Evolutionary conservation across 805 yeast species (phyloP).

Genomic region (Helenozyma rhizophorensis): DNA sequence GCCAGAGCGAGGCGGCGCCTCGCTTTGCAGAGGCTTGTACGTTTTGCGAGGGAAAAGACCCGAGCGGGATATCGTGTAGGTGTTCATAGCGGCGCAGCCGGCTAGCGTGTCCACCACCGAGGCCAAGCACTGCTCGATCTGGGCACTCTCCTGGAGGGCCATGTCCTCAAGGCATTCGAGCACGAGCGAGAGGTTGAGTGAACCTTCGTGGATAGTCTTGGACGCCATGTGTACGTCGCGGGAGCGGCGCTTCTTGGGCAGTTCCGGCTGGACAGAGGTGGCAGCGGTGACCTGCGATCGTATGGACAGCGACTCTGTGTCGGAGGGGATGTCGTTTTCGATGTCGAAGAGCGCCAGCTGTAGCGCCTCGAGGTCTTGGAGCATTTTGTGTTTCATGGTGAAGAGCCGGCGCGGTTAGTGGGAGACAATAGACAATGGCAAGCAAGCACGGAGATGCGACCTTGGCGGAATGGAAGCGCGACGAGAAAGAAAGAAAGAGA

Average conservation of each 20-base stretch:
- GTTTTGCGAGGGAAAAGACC: conserved; percentile 5
- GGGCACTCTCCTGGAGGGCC: conserved; percentile 18
- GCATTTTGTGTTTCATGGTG: not conserved
- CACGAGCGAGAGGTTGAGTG: conserved; percentile 7
- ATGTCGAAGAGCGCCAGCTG: conserved; percentile 2
- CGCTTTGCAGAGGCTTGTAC: too few species aligned
- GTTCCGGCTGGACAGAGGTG: conserved; percentile 3
- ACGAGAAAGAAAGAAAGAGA: too few species aligned
- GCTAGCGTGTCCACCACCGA: conserved; percentile 13
- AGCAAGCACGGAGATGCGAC: too few species aligned
- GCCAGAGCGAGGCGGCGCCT: too few species aligned
- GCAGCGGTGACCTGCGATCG: conserved; percentile 5
- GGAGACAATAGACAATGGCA: too few species aligned
- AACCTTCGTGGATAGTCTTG: not conserved
- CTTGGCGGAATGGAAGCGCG: too few species aligned
- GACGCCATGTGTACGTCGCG: not conserved
- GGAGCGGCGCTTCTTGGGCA: not conserved
- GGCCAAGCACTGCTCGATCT: conserved; percentile 15
- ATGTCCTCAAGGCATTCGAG: conserved; percentile 27
- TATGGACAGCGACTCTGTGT: conserved; percentile 4
- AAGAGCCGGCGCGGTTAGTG: too few species aligned
- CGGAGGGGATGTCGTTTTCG: conserved; percentile 1
- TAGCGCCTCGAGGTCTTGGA: conserved; percentile 3
- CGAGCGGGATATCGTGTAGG: conserved; percentile 8
- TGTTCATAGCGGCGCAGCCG: conserved; percentile 20